These are phyloP conservation scores for Melastoma malabathricum DNA, from an alignment of 345 rosid genomes.

Conservation along the genomic window DNA sequence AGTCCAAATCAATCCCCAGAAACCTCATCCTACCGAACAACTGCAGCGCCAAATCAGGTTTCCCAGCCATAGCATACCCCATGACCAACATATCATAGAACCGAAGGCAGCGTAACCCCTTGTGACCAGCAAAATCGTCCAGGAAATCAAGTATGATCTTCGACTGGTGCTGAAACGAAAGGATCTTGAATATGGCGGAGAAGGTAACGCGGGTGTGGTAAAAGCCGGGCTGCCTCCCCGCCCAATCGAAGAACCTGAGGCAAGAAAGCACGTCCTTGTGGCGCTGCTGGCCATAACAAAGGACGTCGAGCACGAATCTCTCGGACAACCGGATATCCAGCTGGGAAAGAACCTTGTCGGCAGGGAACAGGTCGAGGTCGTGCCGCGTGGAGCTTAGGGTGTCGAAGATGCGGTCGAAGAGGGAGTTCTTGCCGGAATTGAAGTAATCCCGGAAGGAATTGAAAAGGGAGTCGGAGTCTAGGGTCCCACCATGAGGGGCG, in stretches of 20 bases:
- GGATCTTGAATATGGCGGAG: slow-evolving; percentile 60
- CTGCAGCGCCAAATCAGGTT: slow-evolving; percentile 51
- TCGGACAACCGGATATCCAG: slow-evolving; percentile 43
- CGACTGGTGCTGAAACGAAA: slow-evolving; percentile 30
- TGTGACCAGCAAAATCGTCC: slow-evolving; percentile 13
- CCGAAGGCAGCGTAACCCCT: slow-evolving; percentile 12
- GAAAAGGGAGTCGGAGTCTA: not conserved
- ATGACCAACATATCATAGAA: slow-evolving; percentile 47
- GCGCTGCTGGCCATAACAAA: slow-evolving; percentile 23
- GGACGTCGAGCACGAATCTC: slow-evolving; percentile 46
- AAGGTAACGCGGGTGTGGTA: slow-evolving; percentile 52
- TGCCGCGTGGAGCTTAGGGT: slow-evolving; percentile 15
- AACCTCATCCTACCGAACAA: slow-evolving; percentile 67
- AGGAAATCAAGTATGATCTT: slow-evolving; percentile 34
- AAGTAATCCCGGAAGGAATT: slow-evolving; percentile 51
- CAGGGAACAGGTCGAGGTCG: slow-evolving; percentile 14
- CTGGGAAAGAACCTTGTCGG: slow-evolving; percentile 23
- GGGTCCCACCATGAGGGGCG: not conserved
- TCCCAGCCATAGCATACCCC: slow-evolving; percentile 72
- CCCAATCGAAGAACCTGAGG: slow-evolving; percentile 90
- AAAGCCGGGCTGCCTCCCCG: slow-evolving; percentile 52
- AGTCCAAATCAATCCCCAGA: slow-evolving; percentile 61
- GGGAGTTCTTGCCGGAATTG: slow-evolving; percentile 12
- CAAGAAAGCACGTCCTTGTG: slow-evolving; percentile 41
- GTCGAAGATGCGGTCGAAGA: slow-evolving; percentile 31